Evolutionary conservation across 257 asterid genomes (phyloP).

Genomic region (Fraxinus pennsylvanica): DNA sequence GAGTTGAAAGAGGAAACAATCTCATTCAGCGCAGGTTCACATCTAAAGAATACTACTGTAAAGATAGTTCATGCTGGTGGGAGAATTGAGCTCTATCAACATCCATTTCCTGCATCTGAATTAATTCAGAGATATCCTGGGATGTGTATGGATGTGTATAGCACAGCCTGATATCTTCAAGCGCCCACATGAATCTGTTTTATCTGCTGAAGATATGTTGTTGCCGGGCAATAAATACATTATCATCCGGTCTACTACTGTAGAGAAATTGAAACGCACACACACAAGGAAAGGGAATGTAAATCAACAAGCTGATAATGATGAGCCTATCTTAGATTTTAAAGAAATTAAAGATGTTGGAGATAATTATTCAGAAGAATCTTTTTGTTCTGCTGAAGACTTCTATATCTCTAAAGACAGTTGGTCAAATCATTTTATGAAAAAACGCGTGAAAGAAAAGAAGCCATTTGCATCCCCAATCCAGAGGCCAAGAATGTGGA

Average conservation of each 20-base stretch:
- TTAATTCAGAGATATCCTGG: conserved; percentile 61
- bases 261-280: conserved; percentile 58
- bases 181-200: conserved; percentile 52
- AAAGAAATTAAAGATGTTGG: conserved; percentile 40
- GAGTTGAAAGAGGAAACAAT: conserved; percentile 28
- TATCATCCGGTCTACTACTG: conserved; percentile 44
- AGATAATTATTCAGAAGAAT: conserved; percentile 39
- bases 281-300: conserved; percentile 24
- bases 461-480: conserved; percentile 62
- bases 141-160: conserved; percentile 54
- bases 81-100: conserved; percentile 46
- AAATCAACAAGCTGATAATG: not conserved
- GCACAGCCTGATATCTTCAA: conserved; percentile 60
- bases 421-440: conserved; percentile 30
- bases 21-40: conserved; percentile 37
- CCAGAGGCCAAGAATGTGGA: conserved; percentile 49
- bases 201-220: conserved; percentile 46
- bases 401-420: conserved; percentile 42
- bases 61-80: conserved; percentile 70
- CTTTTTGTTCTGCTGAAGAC: conserved; percentile 50
- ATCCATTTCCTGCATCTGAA: conserved; percentile 48
- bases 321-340: conserved; percentile 34
- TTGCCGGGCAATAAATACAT: conserved; percentile 63
- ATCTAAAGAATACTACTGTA: conserved; percentile 43
- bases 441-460: conserved; percentile 38